Conservation (phyloP, 2,329 filamentous ascomycete species). For the Talaromyces sp. region DNA sequence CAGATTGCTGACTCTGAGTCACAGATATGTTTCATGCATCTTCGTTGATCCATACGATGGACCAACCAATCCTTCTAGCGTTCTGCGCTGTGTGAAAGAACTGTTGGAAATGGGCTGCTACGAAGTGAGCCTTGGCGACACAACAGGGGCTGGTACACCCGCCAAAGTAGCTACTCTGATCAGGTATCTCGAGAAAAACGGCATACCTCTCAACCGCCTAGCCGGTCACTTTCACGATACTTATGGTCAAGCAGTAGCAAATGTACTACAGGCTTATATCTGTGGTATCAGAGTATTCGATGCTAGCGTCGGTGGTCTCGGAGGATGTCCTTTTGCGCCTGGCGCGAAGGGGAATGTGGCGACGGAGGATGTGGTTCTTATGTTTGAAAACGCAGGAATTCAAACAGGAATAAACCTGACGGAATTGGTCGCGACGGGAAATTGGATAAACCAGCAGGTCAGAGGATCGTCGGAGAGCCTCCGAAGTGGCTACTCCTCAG, state of each 20-base stretch:
- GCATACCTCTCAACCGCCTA: conserved; percentile 66
- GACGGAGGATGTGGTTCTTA: conserved; percentile 80
- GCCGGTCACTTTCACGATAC: conserved; percentile 89
- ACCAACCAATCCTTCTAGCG: conserved; percentile 50
- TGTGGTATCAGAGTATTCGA: conserved; percentile 78
- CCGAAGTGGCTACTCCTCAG: conserved; percentile 27
- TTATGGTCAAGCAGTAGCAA: conserved; percentile 80
- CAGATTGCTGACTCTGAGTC: background rate
- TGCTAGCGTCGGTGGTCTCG: conserved; percentile 72
- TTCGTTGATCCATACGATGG: conserved; percentile 51
- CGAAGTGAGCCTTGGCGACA: conserved; percentile 86
- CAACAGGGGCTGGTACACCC: conserved; percentile 79
- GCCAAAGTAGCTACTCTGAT: conserved; percentile 33
- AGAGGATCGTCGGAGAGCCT: conserved; percentile 64
- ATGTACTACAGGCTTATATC: conserved; percentile 72
- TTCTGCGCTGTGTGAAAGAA: conserved; percentile 51
- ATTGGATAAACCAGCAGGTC: conserved; percentile 67
- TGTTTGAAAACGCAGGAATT: conserved; percentile 59
- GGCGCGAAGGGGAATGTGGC: conserved; percentile 84
- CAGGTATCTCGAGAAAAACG: conserved; percentile 36
- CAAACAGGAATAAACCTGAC: conserved; percentile 66
- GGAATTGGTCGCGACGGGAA: conserved; percentile 64
- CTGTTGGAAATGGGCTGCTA: conserved; percentile 84
- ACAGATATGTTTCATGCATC: conserved; percentile 39
- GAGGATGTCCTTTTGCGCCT: conserved; percentile 80